Base-by-base conservation (phyloP, 2,329 filamentous ascomycete genomes). In the Epichloe sp. region DNA sequence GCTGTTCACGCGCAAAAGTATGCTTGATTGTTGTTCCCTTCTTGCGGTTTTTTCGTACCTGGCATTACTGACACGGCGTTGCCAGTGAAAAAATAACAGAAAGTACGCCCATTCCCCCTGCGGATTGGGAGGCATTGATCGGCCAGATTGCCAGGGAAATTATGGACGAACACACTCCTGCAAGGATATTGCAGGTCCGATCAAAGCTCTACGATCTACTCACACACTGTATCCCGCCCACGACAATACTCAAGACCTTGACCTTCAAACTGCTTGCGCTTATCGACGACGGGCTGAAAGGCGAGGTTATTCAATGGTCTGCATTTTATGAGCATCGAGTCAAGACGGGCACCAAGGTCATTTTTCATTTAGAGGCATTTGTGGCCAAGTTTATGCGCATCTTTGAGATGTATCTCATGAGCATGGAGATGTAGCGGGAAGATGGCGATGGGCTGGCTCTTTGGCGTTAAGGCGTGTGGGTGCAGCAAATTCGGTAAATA, bases 321-420 rank as follows among this genome's bases (percentile, higher is more conserved):
- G 90, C 93, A 0, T 97, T 96, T 63, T 98, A 95, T 67, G 94
- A 98, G 68, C 93, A 98, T 67, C 80, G 93, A 54, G 87, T 97
- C 69, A 87, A 87, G 65, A 85, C 85, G 59, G 93, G 93, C 48
- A 89, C 79, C 53, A 98, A 98, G 76, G 86, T 95, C 53, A 97
- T 98, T 56, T 98, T 98, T 69, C 94, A 98, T 63, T 73, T 98
- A 4, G 94, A 98, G 69, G 93, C 93, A 3, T 98, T 98, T 68
- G 93, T 98, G 53, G 91, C 91, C 52, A 97, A 96, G 72, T 95
- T 97, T 66, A 97, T 98, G 91, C 81, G 91, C 59, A 81, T 97
- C 58, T 79, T 91, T 56, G 93, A 98, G 73, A 91, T 89, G 82
- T 94, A 82, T 63, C 68, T 84, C 52, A 91, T 95, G 86, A 87